Evolutionary conservation across 2,329 filamentous ascomycete genomes (phyloP).

Genomic region (Colletotrichum cordylinicola): DNA sequence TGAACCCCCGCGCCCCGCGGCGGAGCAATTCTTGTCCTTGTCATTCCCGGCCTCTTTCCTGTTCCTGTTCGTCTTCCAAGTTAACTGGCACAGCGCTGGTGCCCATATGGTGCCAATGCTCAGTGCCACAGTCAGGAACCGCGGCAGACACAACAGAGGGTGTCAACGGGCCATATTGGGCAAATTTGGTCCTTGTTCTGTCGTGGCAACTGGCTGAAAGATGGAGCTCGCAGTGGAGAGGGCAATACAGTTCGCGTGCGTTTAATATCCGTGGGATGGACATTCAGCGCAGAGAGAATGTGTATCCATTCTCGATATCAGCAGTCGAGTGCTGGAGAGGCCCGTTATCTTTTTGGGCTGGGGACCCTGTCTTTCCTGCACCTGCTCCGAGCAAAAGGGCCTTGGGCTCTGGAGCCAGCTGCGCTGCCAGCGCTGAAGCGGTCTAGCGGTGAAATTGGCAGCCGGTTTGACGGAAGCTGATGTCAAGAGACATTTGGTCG

Average conservation of each 20-base stretch:
- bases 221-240: conserved; percentile 7
- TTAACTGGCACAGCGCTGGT: conserved; percentile 1
- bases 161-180: neutral
- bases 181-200: neutral
- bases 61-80: conserved; percentile 15
- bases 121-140: neutral
- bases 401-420: neutral
- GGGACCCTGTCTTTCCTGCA: conserved; percentile 1
- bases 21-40: neutral
- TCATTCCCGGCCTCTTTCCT: neutral
- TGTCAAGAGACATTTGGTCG: neutral
- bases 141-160: conserved; percentile 10
- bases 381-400: neutral
- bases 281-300: neutral
- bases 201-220: neutral
- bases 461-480: neutral
- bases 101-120: conserved; percentile 5
- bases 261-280: conserved; percentile 8
- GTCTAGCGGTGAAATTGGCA: neutral
- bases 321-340: neutral
- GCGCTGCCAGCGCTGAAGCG: neutral
- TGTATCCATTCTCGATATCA: conserved; percentile 11
- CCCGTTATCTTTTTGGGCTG: conserved; percentile 8
- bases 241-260: conserved; percentile 9
- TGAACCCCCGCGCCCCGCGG: conserved; percentile 10